Base-by-base conservation (phyloP, 192 early-diverging fungal species). In the Podila epicladia region DNA sequence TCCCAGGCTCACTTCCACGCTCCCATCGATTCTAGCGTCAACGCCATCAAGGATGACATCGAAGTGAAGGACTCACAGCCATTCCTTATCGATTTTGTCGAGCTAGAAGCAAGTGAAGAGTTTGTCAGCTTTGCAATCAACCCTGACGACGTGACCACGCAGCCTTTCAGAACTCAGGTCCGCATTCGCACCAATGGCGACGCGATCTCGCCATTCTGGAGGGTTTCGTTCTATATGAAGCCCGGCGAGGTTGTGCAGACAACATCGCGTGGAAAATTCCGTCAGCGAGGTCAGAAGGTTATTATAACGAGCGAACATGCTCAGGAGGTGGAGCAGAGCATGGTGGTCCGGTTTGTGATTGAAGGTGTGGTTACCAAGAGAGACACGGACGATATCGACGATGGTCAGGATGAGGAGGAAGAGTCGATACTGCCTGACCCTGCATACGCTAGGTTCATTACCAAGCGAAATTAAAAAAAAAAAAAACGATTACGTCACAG, bases 341-440 rank as follows among this genome's bases (percentile, higher is more conserved):
- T 80, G 77, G 77, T 69, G 2, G 13, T 80, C 20, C 77, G 77
- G 4, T 80, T 80, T 69, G 77, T 80, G 32, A 31, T 80, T 32
- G 76, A 80, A 31, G 76, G 76, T 13, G 32, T 64, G 3, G 49
- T 19, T 15, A 60, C 51, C 11, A 37, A 33, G 57, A 6, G 26
- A 57, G 59, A 41, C 33, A 22, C 29, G 31, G 33, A 37, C 20
- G 59, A 53, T 41, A 20, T 29, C 22, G 28, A 20, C 13, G 60
- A 32, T 22, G 20, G 28, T 19, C 58, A 48, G 7, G 50, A 55
- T 15, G 26, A 32, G 2, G 50, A 29, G 20, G 70, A 63, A n/a
- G 70, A 50, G 22, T 32, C 45, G 4, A 64, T 32, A 45, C n/a
- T 75, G 26, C 73, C 73, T 17, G 73, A 75, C 51, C 59, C 73